Conservation (phyloP, 441 rosid genomes). For the Biscutella auriculata region DNA sequence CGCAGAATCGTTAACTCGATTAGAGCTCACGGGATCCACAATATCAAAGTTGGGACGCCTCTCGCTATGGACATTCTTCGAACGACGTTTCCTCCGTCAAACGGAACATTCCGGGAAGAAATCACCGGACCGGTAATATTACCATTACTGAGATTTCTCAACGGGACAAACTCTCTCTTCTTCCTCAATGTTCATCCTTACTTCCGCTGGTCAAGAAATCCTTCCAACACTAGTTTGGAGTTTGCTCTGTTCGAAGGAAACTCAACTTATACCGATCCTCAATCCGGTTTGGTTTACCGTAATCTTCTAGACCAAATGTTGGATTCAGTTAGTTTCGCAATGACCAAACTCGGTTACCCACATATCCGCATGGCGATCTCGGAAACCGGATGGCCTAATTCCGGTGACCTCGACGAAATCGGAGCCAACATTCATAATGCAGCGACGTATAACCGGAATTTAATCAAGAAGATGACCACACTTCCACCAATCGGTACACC, state of each 20-base stretch:
- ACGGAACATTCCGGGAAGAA: constrained; percentile 43
- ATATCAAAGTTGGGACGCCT: constrained; percentile 68
- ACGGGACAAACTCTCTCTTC: constrained; percentile 57
- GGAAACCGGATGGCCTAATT: constrained; percentile 82
- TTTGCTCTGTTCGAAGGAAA: constrained; percentile 44
- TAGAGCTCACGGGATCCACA: constrained; percentile 25
- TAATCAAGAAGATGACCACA: constrained; percentile 36
- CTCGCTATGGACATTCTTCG: constrained; percentile 61
- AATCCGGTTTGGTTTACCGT: constrained; percentile 36
- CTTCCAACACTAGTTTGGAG: constrained; percentile 28
- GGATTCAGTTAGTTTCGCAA: constrained; percentile 49
- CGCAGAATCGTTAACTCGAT: constrained; percentile 37
- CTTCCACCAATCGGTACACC: constrained; percentile 57
- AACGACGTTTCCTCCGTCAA: constrained; percentile 60
- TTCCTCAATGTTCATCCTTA: constrained; percentile 69
- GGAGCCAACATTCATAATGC: constrained; percentile 70
- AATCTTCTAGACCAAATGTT: constrained; percentile 82
- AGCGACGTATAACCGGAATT: constrained; percentile 63
- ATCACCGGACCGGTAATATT: constrained; percentile 31
- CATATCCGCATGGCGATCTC: constrained; percentile 38
- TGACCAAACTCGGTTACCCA: constrained; percentile 45
- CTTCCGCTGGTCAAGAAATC: constrained; percentile 49
- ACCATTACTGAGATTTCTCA: constrained; percentile 58
- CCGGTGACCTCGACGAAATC: constrained; percentile 56
- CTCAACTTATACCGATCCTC: constrained; percentile 40